A percentile compares a stretch with the other conserved stretches of the same genome.
Evolutionary conservation across 495 filamentous ascomycete genomes (phyloP).

Genomic region (Paragyromitra xinjiangensis): DNA sequence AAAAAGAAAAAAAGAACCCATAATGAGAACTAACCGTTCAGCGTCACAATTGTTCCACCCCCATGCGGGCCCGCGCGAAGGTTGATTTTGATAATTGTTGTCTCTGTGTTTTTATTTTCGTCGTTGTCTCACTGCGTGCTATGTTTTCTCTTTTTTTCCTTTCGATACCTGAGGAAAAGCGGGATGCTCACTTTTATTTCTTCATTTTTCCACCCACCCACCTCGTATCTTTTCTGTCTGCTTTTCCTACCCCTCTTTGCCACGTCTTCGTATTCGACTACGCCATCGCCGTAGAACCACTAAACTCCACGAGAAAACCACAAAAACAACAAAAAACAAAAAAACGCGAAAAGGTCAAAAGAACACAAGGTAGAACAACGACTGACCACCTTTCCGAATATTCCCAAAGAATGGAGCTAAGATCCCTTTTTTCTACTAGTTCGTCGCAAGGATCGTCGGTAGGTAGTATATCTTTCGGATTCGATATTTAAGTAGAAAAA

Average conservation of each 20-base stretch:
- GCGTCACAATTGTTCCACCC: conserved; percentile 25
- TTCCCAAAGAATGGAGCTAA: conserved; percentile 28
- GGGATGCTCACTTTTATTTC: conserved; percentile 45
- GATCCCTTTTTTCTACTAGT: conserved; percentile 16
- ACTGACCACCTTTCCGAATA: conserved; percentile 48
- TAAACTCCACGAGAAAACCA: conserved; percentile 41
- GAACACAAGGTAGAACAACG: conserved; percentile 49
- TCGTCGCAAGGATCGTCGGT: neutral
- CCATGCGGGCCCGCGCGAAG: neutral
- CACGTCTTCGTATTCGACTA: conserved; percentile 9
- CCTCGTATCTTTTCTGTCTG: neutral
- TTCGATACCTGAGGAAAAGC: conserved; percentile 32
- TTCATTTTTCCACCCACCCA: conserved; percentile 16
- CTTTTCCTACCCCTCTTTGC: neutral
- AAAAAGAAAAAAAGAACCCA: conserved; percentile 27
- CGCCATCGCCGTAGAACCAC: conserved; percentile 28
- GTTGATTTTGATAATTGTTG: conserved; percentile 20
- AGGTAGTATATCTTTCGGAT: conserved; percentile 6
- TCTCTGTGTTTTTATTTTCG: conserved; percentile 11
- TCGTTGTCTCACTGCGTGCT: conserved; percentile 16
- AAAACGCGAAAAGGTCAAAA: conserved; percentile 30
- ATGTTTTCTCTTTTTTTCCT: conserved; percentile 7
- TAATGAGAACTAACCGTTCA: conserved; percentile 53
- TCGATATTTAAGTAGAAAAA: conserved; percentile 11
- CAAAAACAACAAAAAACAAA: conserved; percentile 29